These are phyloP conservation scores for Penicillium sp. DNA, from an alignment of 2,329 filamentous ascomycete species.

Conservation along the genomic window DNA sequence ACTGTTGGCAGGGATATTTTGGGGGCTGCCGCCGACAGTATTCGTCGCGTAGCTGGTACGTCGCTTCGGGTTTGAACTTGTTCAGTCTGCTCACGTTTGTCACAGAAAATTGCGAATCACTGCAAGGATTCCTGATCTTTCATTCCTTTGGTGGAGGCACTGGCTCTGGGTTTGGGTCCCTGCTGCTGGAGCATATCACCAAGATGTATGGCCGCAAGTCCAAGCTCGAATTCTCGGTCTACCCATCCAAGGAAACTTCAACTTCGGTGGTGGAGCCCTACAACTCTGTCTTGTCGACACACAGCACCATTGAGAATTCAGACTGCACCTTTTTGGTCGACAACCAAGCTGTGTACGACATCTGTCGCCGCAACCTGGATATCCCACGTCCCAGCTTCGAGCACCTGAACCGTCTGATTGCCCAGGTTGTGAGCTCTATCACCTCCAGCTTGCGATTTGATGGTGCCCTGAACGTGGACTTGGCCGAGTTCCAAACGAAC, in stretches of 20 bases:
- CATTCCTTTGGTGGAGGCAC: slow-evolving; percentile 70
- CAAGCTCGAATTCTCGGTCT: slow-evolving; percentile 68
- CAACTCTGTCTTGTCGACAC: slow-evolving; percentile 59
- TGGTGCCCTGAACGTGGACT: slow-evolving; percentile 67
- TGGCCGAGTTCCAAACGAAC: slow-evolving; percentile 72
- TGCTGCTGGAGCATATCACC: slow-evolving; percentile 65
- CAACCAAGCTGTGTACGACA: slow-evolving; percentile 69
- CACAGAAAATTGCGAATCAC: slow-evolving; percentile 65
- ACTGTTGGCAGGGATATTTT: slow-evolving; percentile 69
- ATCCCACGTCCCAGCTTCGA: slow-evolving; percentile 66
- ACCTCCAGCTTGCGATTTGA: slow-evolving; percentile 67
- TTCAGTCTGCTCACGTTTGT: slow-evolving; percentile 13
- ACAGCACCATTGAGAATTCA: slow-evolving; percentile 67
- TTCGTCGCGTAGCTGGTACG: slow-evolving; percentile 64
- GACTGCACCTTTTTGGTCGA: slow-evolving; percentile 71
- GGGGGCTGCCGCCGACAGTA: slow-evolving; percentile 64
- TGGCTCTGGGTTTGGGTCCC: slow-evolving; percentile 66
- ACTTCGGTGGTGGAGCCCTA: slow-evolving; percentile 69
- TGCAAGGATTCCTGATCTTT: slow-evolving; percentile 69
- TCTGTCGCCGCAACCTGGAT: slow-evolving; percentile 65
- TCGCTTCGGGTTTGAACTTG: background rate
- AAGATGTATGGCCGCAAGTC: slow-evolving; percentile 69
- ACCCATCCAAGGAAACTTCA: slow-evolving; percentile 64
- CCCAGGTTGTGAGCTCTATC: slow-evolving; percentile 68
- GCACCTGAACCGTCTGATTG: slow-evolving; percentile 67